Base-by-base conservation (phyloP, 768 basidiomycete genomes). In the Russula sp. region DNA sequence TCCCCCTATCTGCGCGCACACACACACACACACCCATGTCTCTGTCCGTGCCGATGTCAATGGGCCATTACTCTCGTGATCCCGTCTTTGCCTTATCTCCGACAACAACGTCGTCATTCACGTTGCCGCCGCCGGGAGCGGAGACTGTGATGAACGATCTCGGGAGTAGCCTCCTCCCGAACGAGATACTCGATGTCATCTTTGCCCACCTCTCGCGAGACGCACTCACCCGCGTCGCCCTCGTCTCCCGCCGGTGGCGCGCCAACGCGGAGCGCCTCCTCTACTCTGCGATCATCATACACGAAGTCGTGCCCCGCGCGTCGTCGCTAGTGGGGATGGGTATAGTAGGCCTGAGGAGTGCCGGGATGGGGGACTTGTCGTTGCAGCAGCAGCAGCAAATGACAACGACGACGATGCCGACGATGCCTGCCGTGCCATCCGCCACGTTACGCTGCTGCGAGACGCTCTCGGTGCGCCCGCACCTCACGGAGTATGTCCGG, bases 261-360 rank as follows among this genome's bases (percentile, higher is more conserved):
- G 79, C 75, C 38, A 78, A 85, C 41, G 83, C 83, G 2, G 84
- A 85, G 70, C 80, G 81, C 59, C 68, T 82, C 22, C 79, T 87
- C 39, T 86, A 86, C 69, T 71, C 83, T 11, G 76, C 77, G 55
- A 74, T 85, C 62, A 65, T 66, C 63, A 76, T 87, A 64, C 72
- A 70, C 56, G 85, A 86, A 66, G 59, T 68, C 32, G 70, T 85
- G 54, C 75, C 78, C 6, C 71, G 73, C 50, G 66, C 75, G 13
- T 74, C 76, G 1, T 50, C 13, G 9, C 6, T 22, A 3, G 60
- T 71, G 13, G 81, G 78, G 2, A 69, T 59, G 38, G 43, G 14
- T 3, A 14, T 16, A 13, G 13, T 41, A 16, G 7, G 5, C 8
- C 1, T 41, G 16, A 16, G 18, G n/a, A 14, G n/a, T n/a, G n/a